Evolutionary conservation across 2,329 filamentous ascomycete genomes (phyloP).

Genomic region (Clonostachys rhizophaga): DNA sequence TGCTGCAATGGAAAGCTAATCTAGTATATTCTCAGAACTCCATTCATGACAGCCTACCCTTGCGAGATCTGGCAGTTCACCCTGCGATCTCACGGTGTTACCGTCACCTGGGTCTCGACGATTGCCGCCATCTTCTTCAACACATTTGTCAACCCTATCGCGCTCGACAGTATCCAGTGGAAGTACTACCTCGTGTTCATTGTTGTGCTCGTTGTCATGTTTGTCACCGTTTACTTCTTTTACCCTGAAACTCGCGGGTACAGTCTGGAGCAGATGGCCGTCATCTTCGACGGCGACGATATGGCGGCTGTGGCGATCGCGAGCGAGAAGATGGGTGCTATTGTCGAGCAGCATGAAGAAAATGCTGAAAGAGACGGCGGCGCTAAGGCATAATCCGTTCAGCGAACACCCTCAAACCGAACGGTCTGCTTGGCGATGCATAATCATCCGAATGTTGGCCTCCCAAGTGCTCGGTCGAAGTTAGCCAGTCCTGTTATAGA

Average conservation of each 20-base stretch:
- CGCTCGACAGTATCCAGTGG: conserved; percentile 25
- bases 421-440: no score
- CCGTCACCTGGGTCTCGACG: conserved; percentile 8
- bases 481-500: no score
- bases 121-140: conserved; percentile 6
- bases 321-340: conserved; percentile 7
- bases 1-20: no score
- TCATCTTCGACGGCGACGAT: conserved; percentile 9
- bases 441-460: no score
- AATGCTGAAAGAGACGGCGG: no score
- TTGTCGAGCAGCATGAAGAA: background rate
- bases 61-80: conserved; percentile 12
- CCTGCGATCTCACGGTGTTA: conserved; percentile 11
- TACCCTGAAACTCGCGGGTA: conserved; percentile 23
- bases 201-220: conserved; percentile 5
- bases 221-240: conserved; percentile 12
- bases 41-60: conserved; percentile 6
- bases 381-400: no score
- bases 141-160: conserved; percentile 29
- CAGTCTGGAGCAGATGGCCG: conserved; percentile 2
- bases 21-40: no score
- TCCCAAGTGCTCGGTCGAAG: no score
- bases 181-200: conserved; percentile 30
- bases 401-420: no score
- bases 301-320: conserved; percentile 6